Evolutionary conservation across 2,329 filamentous ascomycete species (phyloP).

Genomic region (Ceratocystis lukuohia): DNA sequence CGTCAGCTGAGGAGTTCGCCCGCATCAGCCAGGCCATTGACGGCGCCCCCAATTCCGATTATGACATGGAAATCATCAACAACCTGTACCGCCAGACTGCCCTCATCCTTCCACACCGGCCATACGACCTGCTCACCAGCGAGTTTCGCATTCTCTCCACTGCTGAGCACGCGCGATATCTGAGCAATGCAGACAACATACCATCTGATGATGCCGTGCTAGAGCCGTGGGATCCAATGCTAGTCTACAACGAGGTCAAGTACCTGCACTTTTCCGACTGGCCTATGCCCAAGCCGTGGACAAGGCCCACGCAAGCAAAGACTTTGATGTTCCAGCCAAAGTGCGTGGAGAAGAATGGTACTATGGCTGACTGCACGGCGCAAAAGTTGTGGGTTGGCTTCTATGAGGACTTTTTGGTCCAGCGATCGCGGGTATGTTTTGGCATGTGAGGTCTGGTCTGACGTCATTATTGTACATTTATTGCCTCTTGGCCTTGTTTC

Average conservation of each 20-base stretch:
- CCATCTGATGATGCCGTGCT: conserved; percentile 28
- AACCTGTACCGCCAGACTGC: conserved; percentile 44
- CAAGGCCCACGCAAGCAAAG: conserved; percentile 20
- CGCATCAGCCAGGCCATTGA: conserved; percentile 25
- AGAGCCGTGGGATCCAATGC: conserved; percentile 40
- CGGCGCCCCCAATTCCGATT: conserved; percentile 26
- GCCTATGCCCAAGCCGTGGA: conserved; percentile 51
- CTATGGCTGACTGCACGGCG: conserved; percentile 31
- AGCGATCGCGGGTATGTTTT: conserved; percentile 5
- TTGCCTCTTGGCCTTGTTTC: background rate
- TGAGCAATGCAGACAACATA: conserved; percentile 30
- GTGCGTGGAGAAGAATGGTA: conserved; percentile 35
- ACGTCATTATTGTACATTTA: background rate
- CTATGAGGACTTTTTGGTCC: conserved; percentile 37
- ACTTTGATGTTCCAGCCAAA: conserved; percentile 21
- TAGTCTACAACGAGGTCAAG: conserved; percentile 45
- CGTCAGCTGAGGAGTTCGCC: conserved; percentile 38
- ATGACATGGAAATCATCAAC: conserved; percentile 57
- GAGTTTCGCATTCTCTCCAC: conserved; percentile 40
- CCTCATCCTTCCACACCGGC: conserved; percentile 49
- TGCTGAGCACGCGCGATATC: conserved; percentile 33
- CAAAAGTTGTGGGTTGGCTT: conserved; percentile 23
- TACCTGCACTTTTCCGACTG: conserved; percentile 60
- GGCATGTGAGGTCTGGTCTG: background rate
- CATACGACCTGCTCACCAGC: conserved; percentile 46